Evolutionary conservation across 2,329 filamentous ascomycete genomes (phyloP).

Genomic region (Boeremia exigua): DNA sequence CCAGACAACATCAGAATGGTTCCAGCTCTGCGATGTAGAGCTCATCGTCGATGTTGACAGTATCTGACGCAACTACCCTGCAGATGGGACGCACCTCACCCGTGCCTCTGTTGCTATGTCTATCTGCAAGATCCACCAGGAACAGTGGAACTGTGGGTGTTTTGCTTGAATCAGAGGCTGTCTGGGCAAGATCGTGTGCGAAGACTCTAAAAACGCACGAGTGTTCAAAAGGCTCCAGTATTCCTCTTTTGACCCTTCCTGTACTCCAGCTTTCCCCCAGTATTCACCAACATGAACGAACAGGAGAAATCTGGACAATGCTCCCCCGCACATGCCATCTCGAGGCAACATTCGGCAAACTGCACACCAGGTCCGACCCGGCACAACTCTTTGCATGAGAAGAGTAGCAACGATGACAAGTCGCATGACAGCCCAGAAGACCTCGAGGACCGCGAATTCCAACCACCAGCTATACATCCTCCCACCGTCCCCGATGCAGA

Average conservation of each 20-base stretch:
- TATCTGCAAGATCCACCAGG: conserved; percentile 3
- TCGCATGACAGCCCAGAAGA: conserved; percentile 15
- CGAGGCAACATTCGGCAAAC: conserved; percentile 6
- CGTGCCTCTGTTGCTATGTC: not conserved
- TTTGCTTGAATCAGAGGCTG: conserved; percentile 1
- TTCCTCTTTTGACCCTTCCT: conserved; percentile 3
- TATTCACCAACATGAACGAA: conserved; percentile 3
- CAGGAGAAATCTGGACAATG: conserved; percentile 16
- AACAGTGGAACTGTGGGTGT: conserved; percentile 10
- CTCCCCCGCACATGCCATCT: conserved; percentile 13
- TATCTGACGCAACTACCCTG: not conserved
- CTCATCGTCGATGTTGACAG: conserved; percentile 9
- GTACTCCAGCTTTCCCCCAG: conserved; percentile 15
- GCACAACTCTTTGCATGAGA: conserved; percentile 14
- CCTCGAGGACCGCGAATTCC: conserved; percentile 8
- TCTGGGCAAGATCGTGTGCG: not conserved
- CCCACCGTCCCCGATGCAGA: conserved; percentile 18
- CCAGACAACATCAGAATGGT: not conserved
- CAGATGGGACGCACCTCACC: not conserved
- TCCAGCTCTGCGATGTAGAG: not conserved
- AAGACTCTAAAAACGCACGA: not conserved
- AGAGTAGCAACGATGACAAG: conserved; percentile 22
- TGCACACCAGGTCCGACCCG: conserved; percentile 5
- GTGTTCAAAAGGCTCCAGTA: conserved; percentile 6
- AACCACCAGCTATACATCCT: conserved; percentile 6